Conservation (phyloP, 2,329 filamentous ascomycete genomes). For the Penicillium frequentans region DNA sequence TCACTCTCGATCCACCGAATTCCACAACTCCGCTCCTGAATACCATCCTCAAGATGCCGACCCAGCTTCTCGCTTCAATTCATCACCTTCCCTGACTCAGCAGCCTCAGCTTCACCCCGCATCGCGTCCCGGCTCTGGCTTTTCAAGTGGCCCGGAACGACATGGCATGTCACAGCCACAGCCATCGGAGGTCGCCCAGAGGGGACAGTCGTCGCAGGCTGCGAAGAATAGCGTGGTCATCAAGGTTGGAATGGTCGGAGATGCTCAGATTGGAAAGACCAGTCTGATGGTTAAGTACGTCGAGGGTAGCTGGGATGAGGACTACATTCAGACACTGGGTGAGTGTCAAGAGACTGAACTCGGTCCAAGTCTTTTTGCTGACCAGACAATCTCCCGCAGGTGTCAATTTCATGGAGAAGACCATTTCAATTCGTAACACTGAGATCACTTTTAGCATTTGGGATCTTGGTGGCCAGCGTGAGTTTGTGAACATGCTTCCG, state of each 20-base stretch:
- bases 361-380: not conserved
- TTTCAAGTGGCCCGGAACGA: slow-evolving; percentile 46
- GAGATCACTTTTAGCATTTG: slow-evolving; percentile 99
- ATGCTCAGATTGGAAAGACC: slow-evolving; percentile 98
- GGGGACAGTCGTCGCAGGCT: slow-evolving; percentile 42
- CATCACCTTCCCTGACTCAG: slow-evolving; percentile 40
- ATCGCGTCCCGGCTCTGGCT: slow-evolving; percentile 51
- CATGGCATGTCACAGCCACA: slow-evolving; percentile 51
- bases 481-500: slow-evolving; percentile 99
- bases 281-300: slow-evolving; percentile 99
- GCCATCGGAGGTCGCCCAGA: slow-evolving; percentile 47
- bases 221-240: slow-evolving; percentile 76
- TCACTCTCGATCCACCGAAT: slow-evolving; percentile 42
- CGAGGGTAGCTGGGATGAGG: slow-evolving; percentile 98
- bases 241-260: slow-evolving; percentile 99
- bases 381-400: slow-evolving; percentile 49
- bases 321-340: slow-evolving; percentile 97
- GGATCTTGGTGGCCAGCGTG: slow-evolving; percentile 95
- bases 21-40: slow-evolving; percentile 35
- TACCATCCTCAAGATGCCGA: slow-evolving; percentile 50
- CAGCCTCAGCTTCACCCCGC: slow-evolving; percentile 41
- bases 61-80: slow-evolving; percentile 40
- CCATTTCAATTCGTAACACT: slow-evolving; percentile 97
- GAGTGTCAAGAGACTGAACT: slow-evolving; percentile 23
- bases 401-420: slow-evolving; percentile 99